Base-by-base conservation (phyloP, 2,329 filamentous ascomycete genomes). In the Cucurbitaria berberidis region DNA sequence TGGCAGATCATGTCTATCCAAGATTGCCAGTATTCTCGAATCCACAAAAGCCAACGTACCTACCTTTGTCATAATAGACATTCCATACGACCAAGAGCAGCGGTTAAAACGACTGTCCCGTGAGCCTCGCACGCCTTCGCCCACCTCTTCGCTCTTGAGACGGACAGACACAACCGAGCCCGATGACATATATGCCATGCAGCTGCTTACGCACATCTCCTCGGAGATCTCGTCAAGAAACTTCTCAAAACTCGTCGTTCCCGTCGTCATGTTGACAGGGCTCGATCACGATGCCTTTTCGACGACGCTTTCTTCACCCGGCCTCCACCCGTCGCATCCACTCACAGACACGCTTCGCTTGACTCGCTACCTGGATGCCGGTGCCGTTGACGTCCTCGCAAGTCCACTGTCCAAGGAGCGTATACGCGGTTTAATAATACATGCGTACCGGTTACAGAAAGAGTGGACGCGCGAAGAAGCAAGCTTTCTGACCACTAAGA, bases 331-430 rank as follows among this genome's bases (percentile, higher is more conserved):
- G 24, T 67, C 72, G 41, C 72, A 71, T 46, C 69, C 78, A 36
- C 70, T 77, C 18, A 73, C 78, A 8, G 80, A 85, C 53, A 79
- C 80, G 11, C 76, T 80, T 38, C 77, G 82, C 45, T 81, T 93
- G 55, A 84, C 87, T 62, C 86, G 82, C 65, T 96, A 91, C 69
- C 78, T 98, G 21, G 91, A 96, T 68, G 86, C 89, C 3, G 95
- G 95, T 30, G 93, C 93, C 10, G 82, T 89, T 26, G 93, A 98
- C 74, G 90, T 96, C 43, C 82, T 97, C 59, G 85, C 87, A 22
- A 91, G 89, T 66, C 93, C 93, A 1, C 76, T 98, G 34, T 86
- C 89, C 56, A 81, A 83, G 42, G 87, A 90, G 47, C 86, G 88
- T 62, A 84, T 93, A 43, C 87, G 90, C 53, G 87, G 88, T 26